Evolutionary conservation across 495 filamentous ascomycete species (phyloP).

Genomic region (Annulohypoxylon nitens): DNA sequence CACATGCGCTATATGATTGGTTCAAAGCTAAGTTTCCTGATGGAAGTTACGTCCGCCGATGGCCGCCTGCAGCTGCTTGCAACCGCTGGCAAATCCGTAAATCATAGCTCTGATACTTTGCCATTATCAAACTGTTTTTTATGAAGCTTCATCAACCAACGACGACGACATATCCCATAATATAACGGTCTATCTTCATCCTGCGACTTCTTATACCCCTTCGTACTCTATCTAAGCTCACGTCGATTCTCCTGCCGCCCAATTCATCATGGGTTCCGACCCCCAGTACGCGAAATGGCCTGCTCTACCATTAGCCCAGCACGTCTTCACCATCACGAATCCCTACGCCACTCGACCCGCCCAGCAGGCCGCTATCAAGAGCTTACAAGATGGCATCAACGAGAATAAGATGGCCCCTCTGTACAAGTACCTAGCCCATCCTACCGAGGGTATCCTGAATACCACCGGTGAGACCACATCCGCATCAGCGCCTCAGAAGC

Average conservation of each 20-base stretch:
- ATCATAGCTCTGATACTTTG: slow-evolving; percentile 16
- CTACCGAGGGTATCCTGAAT: slow-evolving; percentile 91
- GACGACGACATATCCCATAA: slow-evolving; percentile 19
- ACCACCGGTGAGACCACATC: slow-evolving; percentile 75
- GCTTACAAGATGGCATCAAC: slow-evolving; percentile 90
- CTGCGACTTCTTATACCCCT: neutral
- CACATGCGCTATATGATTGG: slow-evolving; percentile 44
- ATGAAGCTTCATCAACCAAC: slow-evolving; percentile 34
- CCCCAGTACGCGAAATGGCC: slow-evolving; percentile 97
- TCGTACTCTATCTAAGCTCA: slow-evolving; percentile 3
- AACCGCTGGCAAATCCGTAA: slow-evolving; percentile 32
- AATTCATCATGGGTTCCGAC: slow-evolving; percentile 88
- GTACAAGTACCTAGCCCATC: slow-evolving; percentile 95
- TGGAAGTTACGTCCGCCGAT: slow-evolving; percentile 48
- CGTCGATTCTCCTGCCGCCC: slow-evolving; percentile 19
- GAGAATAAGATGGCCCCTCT: slow-evolving; percentile 97
- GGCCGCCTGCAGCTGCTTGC: slow-evolving; percentile 47
- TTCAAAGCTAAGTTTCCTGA: slow-evolving; percentile 19
- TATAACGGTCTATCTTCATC: neutral
- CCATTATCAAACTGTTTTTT: slow-evolving; percentile 8
- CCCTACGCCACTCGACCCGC: slow-evolving; percentile 75
- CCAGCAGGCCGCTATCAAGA: slow-evolving; percentile 81
- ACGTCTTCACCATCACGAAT: slow-evolving; percentile 97
- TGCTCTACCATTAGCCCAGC: slow-evolving; percentile 89
- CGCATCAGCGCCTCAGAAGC: slow-evolving; percentile 63